These are phyloP conservation scores for Grifola frondosa DNA, from an alignment of 1,284 basidiomycete species.

Conservation along the genomic window DNA sequence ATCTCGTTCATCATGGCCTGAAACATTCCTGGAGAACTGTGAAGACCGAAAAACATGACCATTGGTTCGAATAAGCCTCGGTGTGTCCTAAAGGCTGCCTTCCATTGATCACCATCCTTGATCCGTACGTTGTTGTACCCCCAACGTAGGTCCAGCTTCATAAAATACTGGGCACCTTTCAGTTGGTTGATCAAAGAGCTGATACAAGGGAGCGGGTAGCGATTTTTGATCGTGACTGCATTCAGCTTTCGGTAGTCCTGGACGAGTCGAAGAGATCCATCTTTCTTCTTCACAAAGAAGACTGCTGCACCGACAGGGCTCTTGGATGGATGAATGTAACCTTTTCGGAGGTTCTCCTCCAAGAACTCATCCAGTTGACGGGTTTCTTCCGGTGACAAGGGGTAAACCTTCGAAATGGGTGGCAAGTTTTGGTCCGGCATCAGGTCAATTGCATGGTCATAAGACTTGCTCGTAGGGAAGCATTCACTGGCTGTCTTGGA, in stretches of 20 bases:
- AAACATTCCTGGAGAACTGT: conserved; percentile 31
- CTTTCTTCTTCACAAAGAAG: conserved; percentile 44
- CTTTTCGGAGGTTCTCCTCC: conserved; percentile 1
- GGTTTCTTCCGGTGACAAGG: too few relatives aligned
- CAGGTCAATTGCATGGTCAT: too few relatives aligned
- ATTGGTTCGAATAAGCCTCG: conserved; percentile 26
- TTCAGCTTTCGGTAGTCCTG: conserved; percentile 31
- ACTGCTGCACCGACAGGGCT: conserved; percentile 28
- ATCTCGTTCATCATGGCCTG: conserved; percentile 15
- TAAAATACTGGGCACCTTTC: conserved; percentile 2
- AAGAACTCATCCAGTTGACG: too few relatives aligned
- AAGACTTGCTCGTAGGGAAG: too few relatives aligned
- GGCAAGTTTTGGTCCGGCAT: too few relatives aligned
- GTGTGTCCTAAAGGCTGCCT: conserved; percentile 15
- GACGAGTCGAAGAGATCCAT: conserved; percentile 29
- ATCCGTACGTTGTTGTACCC: conserved; percentile 10
- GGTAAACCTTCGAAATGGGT: too few relatives aligned
- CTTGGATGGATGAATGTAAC: conserved; percentile 5
- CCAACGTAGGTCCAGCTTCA: conserved; percentile 6
- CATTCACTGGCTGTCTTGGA: too few relatives aligned
- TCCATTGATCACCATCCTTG: conserved; percentile 15
- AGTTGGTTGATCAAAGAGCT: conserved; percentile 1
- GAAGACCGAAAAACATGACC: conserved; percentile 34
- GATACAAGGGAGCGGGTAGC: conserved; percentile 5
- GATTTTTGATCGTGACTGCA: conserved; percentile 28